These are phyloP conservation scores for Metarhizium guizhouense DNA, from an alignment of 2,329 filamentous ascomycete species.

Conservation along the genomic window DNA sequence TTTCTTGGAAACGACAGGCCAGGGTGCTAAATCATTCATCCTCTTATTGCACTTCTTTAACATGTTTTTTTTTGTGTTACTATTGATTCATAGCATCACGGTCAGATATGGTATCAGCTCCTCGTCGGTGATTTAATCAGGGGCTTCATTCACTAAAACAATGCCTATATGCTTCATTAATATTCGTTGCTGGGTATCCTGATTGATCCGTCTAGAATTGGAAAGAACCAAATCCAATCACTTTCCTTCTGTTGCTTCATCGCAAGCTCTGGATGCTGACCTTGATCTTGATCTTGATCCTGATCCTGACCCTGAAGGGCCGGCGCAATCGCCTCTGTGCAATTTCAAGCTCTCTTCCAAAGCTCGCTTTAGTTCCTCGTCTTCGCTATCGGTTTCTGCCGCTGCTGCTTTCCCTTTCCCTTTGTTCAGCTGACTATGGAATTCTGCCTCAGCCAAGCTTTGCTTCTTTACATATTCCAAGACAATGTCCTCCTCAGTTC, in stretches of 20 bases:
- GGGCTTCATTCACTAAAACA: background rate
- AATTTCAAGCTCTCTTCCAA: conserved; percentile 46
- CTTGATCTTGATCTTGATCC: background rate
- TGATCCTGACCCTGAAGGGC: conserved; percentile 12
- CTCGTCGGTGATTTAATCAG: too few relatives aligned
- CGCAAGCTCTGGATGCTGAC: background rate
- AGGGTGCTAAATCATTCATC: too few relatives aligned
- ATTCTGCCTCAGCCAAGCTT: conserved; percentile 60
- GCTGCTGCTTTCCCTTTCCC: conserved; percentile 21
- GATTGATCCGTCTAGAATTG: background rate
- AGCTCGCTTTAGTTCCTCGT: conserved; percentile 47
- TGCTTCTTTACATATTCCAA: conserved; percentile 72
- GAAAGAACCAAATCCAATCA: background rate
- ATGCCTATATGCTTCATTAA: background rate
- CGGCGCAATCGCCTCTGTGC: conserved; percentile 19
- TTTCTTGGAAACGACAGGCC: too few relatives aligned
- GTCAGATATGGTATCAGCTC: too few relatives aligned
- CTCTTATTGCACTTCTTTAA: too few relatives aligned
- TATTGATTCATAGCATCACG: too few relatives aligned
- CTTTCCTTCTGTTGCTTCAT: background rate
- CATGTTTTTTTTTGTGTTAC: background rate
- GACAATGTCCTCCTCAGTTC: conserved; percentile 62
- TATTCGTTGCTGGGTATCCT: conserved; percentile 3
- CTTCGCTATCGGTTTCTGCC: conserved; percentile 29
- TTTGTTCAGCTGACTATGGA: conserved; percentile 23